Evolutionary conservation across 345 rosid species (phyloP), one percentile per base, ranked within the genome.

Genomic region (Boechera retrofracta): DNA sequence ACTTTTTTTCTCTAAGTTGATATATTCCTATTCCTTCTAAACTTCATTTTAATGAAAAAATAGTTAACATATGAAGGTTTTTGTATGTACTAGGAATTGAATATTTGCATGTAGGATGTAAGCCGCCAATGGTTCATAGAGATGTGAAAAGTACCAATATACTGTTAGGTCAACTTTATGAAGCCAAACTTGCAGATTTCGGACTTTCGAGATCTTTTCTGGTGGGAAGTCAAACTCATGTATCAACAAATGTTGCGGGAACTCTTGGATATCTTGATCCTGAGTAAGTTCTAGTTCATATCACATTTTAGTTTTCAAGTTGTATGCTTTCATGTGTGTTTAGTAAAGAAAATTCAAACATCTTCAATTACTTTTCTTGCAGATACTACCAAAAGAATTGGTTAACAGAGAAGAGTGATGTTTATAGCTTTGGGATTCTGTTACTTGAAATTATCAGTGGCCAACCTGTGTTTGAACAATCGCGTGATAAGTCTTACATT

Each of bases 91-190:
- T 45, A 57, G 75, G 75, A 41, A 53, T 80, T 51, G 81, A 79
- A 63, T 85, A 83, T 33, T 62, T 85, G 56, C 85, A 81, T 51
- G 41, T 49, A 31, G 82, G 86, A 13, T 77, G 85, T 69, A 79
- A 72, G 52, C 84, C 82, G 9, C 74, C 78, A 2, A 79, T 76
- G 52, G 52, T 81, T 59, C 82, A 83, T 33, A 57, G 86, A 73
- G 84, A 85, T 77, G 72, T 83, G 12, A 85, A 86, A 67, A 60
- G 68, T 39, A 38, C 78, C 16, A 86, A 86, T 69, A 83, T 86
- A 52, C 33, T 86, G 18, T 55, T 83, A 26, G 42, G 39, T 31
- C 73, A 82, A 7, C 58, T 66, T 1, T 67, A 80, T 52, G 83
- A 81, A 33, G 84, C 85, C 0, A 83, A 82, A 45, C 60, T 86